phyloP scores from a whole-genome alignment of 768 basidiomycete species.

The Boletus rubroflammeus region DNA sequence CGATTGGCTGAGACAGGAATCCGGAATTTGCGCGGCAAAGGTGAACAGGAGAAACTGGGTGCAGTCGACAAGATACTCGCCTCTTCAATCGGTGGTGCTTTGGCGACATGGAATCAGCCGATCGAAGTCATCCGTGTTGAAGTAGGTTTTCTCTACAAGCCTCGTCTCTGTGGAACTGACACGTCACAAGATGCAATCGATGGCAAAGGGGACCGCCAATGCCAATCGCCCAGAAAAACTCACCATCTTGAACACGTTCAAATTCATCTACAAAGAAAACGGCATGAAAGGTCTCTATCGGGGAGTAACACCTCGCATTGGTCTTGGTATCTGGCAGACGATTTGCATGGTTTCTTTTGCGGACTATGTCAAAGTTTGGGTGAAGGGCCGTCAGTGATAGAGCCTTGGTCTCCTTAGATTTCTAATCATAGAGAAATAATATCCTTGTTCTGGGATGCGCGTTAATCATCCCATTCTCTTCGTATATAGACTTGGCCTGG shows the following conservation, averaged over 20 bases:
- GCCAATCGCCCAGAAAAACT: slow-evolving; percentile 86
- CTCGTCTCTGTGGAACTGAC: slow-evolving; percentile 1
- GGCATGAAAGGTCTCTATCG: slow-evolving; percentile 96
- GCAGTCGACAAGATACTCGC: slow-evolving; percentile 85
- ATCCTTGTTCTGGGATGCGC: slow-evolving; percentile 15
- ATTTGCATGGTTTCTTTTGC: slow-evolving; percentile 99
- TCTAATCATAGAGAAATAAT: slow-evolving; percentile 22
- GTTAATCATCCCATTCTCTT: slow-evolving; percentile 13
- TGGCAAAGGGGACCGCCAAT: slow-evolving; percentile 74
- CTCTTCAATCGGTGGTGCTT: slow-evolving; percentile 87
- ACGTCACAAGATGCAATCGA: slow-evolving; percentile 88
- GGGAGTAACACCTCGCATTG: slow-evolving; percentile 95
- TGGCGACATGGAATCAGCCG: slow-evolving; percentile 99
- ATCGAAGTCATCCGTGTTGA: slow-evolving; percentile 97
- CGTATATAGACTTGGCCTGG: neutral
- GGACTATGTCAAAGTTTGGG: slow-evolving; percentile 90
- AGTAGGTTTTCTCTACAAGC: slow-evolving; percentile 38
- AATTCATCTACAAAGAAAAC: slow-evolving; percentile 95
- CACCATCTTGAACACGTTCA: slow-evolving; percentile 86
- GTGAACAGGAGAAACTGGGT: slow-evolving; percentile 68
- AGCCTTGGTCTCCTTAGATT: slow-evolving; percentile 1
- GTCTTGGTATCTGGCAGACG: slow-evolving; percentile 94
- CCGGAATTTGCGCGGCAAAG: slow-evolving; percentile 72
- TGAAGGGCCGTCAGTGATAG: slow-evolving; percentile 41
- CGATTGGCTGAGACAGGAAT: slow-evolving; percentile 84